phyloP scores from a whole-genome alignment of 257 asterid genomes.

The Gentiana straminea region DNA sequence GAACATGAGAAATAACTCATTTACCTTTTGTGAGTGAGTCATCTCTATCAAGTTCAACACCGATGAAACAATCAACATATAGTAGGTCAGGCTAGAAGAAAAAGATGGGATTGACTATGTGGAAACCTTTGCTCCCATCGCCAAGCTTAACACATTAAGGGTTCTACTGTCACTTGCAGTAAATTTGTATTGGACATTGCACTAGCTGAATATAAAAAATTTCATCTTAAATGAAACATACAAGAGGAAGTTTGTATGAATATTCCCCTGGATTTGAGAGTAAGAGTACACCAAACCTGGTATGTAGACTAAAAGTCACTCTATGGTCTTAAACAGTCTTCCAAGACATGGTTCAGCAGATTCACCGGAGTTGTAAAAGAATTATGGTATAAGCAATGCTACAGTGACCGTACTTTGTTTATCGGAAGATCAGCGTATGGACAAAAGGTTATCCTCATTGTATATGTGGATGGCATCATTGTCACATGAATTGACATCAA shows the following conservation, averaged over 20 bases:
- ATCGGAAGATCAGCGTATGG: background rate
- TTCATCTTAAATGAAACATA: background rate
- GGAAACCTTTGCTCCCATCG: background rate
- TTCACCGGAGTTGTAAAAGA: background rate
- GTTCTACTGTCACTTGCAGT: background rate
- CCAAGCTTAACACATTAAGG: background rate
- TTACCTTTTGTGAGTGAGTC: no score
- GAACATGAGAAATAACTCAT: no score
- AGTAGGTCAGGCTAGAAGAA: no score
- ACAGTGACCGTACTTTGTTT: background rate
- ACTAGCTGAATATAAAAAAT: background rate
- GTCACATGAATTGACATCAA: background rate
- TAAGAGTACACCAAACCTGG: background rate
- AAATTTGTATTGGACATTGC: background rate
- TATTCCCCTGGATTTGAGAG: background rate
- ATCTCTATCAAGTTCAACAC: no score
- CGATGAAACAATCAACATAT: no score
- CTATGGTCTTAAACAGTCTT: slow-evolving; percentile 5
- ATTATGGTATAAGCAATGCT: background rate
- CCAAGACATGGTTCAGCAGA: background rate
- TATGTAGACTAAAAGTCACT: slow-evolving; percentile 3
- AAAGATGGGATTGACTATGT: background rate
- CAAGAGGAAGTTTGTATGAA: slow-evolving; percentile 4
- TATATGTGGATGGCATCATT: slow-evolving; percentile 1
- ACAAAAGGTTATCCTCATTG: background rate